phyloP scores from a whole-genome alignment of 331 rosid genomes.

The Malus hybrid region DNA sequence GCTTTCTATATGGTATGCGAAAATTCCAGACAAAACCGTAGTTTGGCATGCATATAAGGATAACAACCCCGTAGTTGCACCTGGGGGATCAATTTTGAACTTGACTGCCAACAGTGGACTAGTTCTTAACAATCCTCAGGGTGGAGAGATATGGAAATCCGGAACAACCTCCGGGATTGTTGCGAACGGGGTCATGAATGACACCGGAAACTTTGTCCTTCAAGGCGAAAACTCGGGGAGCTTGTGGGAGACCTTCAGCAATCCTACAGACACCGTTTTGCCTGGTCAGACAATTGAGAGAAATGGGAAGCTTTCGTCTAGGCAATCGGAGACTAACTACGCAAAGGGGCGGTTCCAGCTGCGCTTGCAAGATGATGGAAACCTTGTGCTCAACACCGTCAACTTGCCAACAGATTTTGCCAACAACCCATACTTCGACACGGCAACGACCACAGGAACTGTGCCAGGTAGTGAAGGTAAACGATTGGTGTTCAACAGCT shows the following conservation, averaged over 20 bases:
- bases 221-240: too few relatives aligned
- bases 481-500: conserved; percentile 1
- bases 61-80: neutral
- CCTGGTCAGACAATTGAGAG: too few relatives aligned
- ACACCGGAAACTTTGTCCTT: too few relatives aligned
- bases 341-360: conserved; percentile 8
- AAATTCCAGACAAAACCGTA: conserved; percentile 32
- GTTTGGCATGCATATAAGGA: conserved; percentile 22
- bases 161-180: too few relatives aligned
- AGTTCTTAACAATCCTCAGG: too few relatives aligned
- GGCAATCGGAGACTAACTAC: neutral
- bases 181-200: too few relatives aligned
- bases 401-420: neutral
- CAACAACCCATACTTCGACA: neutral
- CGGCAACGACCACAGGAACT: neutral
- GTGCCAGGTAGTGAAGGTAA: neutral
- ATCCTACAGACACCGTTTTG: too few relatives aligned
- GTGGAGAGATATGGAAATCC: too few relatives aligned
- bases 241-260: too few relatives aligned
- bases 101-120: too few relatives aligned
- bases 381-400: conserved; percentile 8
- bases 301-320: too few relatives aligned
- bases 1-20: neutral
- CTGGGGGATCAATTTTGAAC: too few relatives aligned
- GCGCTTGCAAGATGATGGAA: neutral